Conservation (phyloP, 495 filamentous ascomycete genomes). For the Penicillium longicatenatum region DNA sequence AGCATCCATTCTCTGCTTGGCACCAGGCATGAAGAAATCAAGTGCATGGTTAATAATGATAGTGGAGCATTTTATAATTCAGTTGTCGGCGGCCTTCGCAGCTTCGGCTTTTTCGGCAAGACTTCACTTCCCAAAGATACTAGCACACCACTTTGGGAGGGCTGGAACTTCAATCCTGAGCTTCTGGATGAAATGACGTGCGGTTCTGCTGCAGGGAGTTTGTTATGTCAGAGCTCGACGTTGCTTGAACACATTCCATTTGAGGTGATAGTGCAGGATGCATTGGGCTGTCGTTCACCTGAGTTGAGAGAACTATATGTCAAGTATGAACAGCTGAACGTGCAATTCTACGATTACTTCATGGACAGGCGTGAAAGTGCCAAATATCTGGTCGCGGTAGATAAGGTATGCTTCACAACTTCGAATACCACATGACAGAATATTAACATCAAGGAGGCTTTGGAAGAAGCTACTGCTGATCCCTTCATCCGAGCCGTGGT, state of each 20-base stretch:
- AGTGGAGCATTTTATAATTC: neutral
- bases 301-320: neutral
- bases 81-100: neutral
- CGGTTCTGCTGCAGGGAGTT: neutral
- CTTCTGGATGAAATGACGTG: neutral
- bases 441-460: neutral
- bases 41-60: neutral
- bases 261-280: neutral
- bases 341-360: neutral
- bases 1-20: neutral
- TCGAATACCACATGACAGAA: neutral
- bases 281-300: neutral
- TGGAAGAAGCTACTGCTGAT: neutral
- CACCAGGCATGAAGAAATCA: neutral
- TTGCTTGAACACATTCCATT: neutral
- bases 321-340: neutral
- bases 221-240: neutral
- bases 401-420: neutral
- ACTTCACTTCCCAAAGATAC: neutral
- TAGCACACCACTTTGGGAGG: neutral
- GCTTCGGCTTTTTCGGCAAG: neutral
- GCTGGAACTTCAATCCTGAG: neutral
- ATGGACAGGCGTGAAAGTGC: neutral
- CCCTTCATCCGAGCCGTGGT: neutral
- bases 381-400: neutral